A percentile compares a stretch with the other conserved stretches of the same genome.
These are phyloP conservation scores for Agapanthus africanus DNA, from an alignment of 106 monocot species.

Conservation along the genomic window DNA sequence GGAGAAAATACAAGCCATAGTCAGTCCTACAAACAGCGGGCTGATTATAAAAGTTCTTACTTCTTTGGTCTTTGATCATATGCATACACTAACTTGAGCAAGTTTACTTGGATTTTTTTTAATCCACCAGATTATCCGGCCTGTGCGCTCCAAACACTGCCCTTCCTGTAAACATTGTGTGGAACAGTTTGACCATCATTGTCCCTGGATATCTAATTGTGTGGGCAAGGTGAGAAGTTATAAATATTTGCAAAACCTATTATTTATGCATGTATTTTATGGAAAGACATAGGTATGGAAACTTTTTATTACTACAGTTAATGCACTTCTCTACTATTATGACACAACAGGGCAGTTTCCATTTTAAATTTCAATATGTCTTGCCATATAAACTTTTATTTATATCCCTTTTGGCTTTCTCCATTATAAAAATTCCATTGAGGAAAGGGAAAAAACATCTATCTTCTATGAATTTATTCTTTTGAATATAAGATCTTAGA, in stretches of 20 bases:
- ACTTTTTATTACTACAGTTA: background rate
- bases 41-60: background rate
- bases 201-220: conserved; percentile 96
- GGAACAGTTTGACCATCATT: conserved; percentile 95
- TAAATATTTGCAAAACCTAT: background rate
- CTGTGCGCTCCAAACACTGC: conserved; percentile 94
- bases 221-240: conserved; percentile 75
- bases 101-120: no score
- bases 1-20: no score
- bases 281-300: background rate
- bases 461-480: no score
- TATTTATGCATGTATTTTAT: no score
- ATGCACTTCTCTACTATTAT: background rate
- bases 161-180: conserved; percentile 78
- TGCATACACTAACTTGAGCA: background rate
- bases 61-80: no score
- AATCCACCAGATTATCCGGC: conserved; percentile 69
- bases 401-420: no score
- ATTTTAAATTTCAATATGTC: no score
- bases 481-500: no score
- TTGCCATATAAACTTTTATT: no score
- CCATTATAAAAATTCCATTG: no score
- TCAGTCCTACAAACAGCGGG: background rate
- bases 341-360: no score
- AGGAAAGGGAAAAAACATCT: no score